Evolutionary conservation across 2,329 filamentous ascomycete genomes (phyloP), one percentile per base, ranked within the genome.

Genomic region (Fusarium sublunatum): DNA sequence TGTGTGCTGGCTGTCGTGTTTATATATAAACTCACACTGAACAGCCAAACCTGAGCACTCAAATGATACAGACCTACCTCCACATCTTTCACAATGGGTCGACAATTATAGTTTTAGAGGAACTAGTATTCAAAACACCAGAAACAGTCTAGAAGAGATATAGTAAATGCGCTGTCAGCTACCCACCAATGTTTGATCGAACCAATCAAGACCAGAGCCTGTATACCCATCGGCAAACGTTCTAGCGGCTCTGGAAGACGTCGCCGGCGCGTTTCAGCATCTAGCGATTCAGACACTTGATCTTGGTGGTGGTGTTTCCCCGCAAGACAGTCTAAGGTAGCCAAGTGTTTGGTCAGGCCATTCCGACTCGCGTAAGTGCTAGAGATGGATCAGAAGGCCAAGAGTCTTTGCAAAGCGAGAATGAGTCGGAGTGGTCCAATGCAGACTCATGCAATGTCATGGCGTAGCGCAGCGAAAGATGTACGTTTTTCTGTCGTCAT

Each of bases 251-350:
- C 29, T 36, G 6, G 32, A 29, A 42, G 8, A 29, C 19, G 4
- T 46, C 13, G 10, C 51, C 35, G 44, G 51, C 35, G 52, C 31
- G 58, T 61, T 61, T 61, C 58, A 61, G 39, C 36, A 31, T 31
- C 11, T 12, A 28, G 26, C 24, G 34, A 43, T 9, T 43, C 31
- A 43, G 15, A n/a, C 32, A 28, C 29, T 44, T 24, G n/a, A 35
- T 12, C 15, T 32, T 19, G 19, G 19, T 19, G 19, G 15, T n/a
- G 39, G 7, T 13, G 25, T 13, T 49, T 28, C 41, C 29, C 41
- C 28, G 19, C 29, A 39, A 31, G 3, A n/a, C 24, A 5, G 7
- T 11, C 12, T 2, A 11, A 6, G 11, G 13, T 11, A 5, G 4
- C 24, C 31, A 53, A 41, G 35, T 13, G 24, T 29, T 41, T 34